Evolutionary conservation across 768 basidiomycete genomes (phyloP), one percentile per base, ranked within the genome.

Genomic region (Multifurca ochricompacta): DNA sequence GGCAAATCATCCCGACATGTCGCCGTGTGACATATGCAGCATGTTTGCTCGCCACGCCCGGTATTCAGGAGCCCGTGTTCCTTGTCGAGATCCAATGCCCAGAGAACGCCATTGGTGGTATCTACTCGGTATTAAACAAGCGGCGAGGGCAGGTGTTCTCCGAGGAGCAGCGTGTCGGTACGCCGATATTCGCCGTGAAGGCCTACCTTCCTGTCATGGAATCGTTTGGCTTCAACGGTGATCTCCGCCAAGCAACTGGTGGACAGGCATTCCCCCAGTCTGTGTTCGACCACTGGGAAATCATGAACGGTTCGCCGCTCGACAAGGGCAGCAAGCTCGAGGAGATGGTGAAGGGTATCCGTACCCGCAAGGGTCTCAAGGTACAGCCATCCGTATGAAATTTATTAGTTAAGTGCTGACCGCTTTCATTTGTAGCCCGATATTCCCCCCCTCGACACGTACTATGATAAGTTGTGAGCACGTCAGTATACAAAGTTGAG

Each of bases 171-270:
- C 78, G 94, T 66, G 77, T 83, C 3, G 95, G 96, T 75, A 99
- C 96, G 16, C 96, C 96, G 59, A 96, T 97, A 92, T 95, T 95
- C 85, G 98, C 87, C 43, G 87, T 99, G 73, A 98, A 96, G 81
- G 93, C 93, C 23, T 92, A 91, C 78, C 78, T 93, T 36, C 91
- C 92, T 64, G 90, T 92, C 69, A 75, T 77, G 68, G 90, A 91
- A 73, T 92, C 89, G 14, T 95, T 96, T 75, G 94, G 95, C 63
- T 98, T 98, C 87, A 98, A 93, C 72, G 91, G 87, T 64, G 93
- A 90, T 65, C 85, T 99, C 51, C 88, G 95, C 62, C 81, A 83
- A 68, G 85, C 87, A 46, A 98, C 96, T 37, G 82, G 80, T 67
- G 96, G 96, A 48, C 95, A 99, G 76, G 96, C 96, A 61, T 98